A percentile compares a stretch with the other conserved stretches of the same genome.
Evolutionary conservation across 495 filamentous ascomycete genomes (phyloP).

Genomic region (Aspergillus homomorphus): DNA sequence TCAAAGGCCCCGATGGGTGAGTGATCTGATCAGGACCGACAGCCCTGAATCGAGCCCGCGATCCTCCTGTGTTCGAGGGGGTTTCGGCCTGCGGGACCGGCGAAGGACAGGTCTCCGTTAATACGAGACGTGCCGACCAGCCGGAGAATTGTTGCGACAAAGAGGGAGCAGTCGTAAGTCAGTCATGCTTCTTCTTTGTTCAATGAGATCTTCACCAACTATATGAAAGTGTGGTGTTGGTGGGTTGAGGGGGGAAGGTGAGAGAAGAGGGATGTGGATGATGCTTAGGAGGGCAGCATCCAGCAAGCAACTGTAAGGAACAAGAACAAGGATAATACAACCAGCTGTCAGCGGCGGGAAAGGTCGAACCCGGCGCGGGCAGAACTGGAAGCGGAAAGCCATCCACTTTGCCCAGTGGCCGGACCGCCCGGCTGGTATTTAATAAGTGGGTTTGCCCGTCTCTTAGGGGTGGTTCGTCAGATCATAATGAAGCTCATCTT

Average conservation of each 20-base stretch:
- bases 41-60: neutral
- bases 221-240: too few species aligned
- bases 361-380: constrained; percentile 3
- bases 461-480: neutral
- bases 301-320: neutral
- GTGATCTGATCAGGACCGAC: neutral
- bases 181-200: constrained; percentile 16
- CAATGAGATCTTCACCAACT: neutral
- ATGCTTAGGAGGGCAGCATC: neutral
- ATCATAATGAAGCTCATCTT: neutral
- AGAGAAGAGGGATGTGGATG: neutral
- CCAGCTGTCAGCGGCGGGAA: constrained; percentile 8
- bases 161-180: constrained; percentile 11
- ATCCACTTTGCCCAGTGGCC: constrained; percentile 11
- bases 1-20: neutral
- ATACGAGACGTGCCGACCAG: constrained; percentile 18
- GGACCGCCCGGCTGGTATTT: constrained; percentile 15
- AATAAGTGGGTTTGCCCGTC: neutral
- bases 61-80: neutral
- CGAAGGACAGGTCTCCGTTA: constrained; percentile 26
- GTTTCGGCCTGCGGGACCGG: constrained; percentile 2
- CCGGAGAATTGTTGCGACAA: constrained; percentile 9
- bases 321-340: neutral
- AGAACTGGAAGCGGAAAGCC: constrained; percentile 20
- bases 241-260: neutral